Evolutionary conservation across 2,329 filamentous ascomycete genomes (phyloP).

Genomic region (Metarhizium brunneum): DNA sequence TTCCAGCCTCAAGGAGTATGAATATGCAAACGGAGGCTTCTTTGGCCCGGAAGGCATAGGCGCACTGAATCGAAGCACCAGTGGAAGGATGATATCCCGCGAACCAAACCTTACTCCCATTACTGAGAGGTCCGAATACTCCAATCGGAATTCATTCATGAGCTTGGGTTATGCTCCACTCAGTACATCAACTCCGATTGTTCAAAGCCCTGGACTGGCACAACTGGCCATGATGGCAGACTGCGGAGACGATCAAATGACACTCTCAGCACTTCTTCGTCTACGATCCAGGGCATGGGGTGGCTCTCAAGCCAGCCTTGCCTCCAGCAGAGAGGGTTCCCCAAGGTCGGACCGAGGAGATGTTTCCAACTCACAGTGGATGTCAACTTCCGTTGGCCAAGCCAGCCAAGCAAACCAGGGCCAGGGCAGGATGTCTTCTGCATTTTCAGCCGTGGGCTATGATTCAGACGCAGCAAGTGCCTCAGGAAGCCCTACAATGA

Average conservation of each 20-base stretch:
- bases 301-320: slow-evolving; percentile 66
- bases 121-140: slow-evolving; percentile 92
- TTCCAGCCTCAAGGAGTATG: slow-evolving; percentile 28
- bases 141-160: slow-evolving; percentile 85
- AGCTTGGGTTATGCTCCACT: slow-evolving; percentile 43
- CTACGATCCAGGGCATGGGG: slow-evolving; percentile 71
- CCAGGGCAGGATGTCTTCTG: slow-evolving; percentile 39
- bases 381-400: slow-evolving; percentile 4
- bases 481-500: slow-evolving; percentile 42
- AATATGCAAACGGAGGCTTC: slow-evolving; percentile 76
- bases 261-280: slow-evolving; percentile 60
- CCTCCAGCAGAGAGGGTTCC: slow-evolving; percentile 42
- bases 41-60: slow-evolving; percentile 62
- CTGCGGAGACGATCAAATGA: slow-evolving; percentile 57
- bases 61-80: slow-evolving; percentile 56
- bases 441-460: slow-evolving; percentile 38
- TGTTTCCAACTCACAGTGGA: slow-evolving; percentile 12
- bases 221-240: slow-evolving; percentile 62
- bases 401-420: neutral
- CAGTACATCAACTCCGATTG: slow-evolving; percentile 30
- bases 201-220: slow-evolving; percentile 65
- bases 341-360: slow-evolving; percentile 41
- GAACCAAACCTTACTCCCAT: slow-evolving; percentile 95
- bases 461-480: slow-evolving; percentile 38
- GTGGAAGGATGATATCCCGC: slow-evolving; percentile 63